Evolutionary conservation across 192 early-diverging fungal genomes (phyloP).

Genomic region (Phycomyces nitens): DNA sequence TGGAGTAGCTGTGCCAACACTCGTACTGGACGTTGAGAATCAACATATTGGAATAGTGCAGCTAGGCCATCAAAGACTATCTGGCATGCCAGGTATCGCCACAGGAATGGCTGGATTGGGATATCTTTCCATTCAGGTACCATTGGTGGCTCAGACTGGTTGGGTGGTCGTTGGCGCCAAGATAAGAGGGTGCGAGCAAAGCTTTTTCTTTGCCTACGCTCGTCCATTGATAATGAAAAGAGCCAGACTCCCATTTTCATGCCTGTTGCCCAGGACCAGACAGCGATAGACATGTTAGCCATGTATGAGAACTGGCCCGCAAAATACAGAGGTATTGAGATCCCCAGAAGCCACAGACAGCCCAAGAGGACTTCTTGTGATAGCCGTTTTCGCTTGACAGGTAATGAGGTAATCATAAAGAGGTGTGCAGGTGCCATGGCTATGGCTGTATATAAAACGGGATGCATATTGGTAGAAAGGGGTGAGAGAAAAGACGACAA

Average conservation of each 20-base stretch:
- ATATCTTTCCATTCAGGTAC: background rate
- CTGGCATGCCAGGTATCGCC: background rate
- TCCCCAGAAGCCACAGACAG: slow-evolving; percentile 4
- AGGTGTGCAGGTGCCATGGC: slow-evolving; percentile 4
- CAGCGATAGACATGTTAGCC: background rate
- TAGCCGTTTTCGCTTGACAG: slow-evolving; percentile 5
- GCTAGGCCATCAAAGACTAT: slow-evolving; percentile 5
- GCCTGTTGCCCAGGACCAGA: slow-evolving; percentile 4
- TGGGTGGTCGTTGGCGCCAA: slow-evolving; percentile 5
- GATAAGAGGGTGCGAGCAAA: slow-evolving; percentile 3
- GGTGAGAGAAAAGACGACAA: too few relatives aligned
- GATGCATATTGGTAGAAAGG: background rate
- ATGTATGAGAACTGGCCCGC: slow-evolving; percentile 16
- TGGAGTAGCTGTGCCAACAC: background rate
- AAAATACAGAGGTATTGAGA: slow-evolving; percentile 10
- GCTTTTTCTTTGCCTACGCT: slow-evolving; percentile 2
- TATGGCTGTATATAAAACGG: background rate
- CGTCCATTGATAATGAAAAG: slow-evolving; percentile 6
- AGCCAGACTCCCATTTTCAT: slow-evolving; percentile 23
- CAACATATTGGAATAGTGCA: background rate
- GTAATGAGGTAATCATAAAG: slow-evolving; percentile 5
- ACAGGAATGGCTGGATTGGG: background rate
- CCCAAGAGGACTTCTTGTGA: slow-evolving; percentile 3
- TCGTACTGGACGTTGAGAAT: slow-evolving; percentile 1
- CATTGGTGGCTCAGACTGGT: background rate